A percentile compares a stretch with the other conserved stretches of the same genome.
These are phyloP conservation scores for Diutina catenulata DNA, from an alignment of 1,139 yeast genomes.

Conservation along the genomic window DNA sequence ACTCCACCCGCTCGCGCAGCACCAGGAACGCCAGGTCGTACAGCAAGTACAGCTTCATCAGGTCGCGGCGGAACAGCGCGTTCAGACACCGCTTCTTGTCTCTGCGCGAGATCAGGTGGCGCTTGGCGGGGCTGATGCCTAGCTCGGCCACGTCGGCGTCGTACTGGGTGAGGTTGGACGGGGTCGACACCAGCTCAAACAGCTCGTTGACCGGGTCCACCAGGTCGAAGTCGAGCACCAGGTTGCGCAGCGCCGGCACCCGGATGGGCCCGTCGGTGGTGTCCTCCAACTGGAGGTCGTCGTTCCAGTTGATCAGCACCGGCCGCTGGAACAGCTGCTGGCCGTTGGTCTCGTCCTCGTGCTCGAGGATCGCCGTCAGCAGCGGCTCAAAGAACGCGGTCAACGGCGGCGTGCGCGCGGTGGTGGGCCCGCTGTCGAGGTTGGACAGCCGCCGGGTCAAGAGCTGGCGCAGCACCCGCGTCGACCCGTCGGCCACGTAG, in stretches of 20 bases:
- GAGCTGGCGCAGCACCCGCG: background rate
- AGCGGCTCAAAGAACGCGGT: background rate
- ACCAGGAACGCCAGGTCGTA: constrained; percentile 44
- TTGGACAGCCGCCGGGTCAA: background rate
- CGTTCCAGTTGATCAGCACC: constrained; percentile 28
- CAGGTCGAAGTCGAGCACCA: constrained; percentile 1
- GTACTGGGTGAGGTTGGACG: constrained; percentile 13
- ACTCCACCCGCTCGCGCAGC: constrained; percentile 12
- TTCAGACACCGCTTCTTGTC: background rate
- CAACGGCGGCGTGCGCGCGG: background rate
- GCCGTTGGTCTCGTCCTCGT: too few species aligned
- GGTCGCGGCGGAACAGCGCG: constrained; percentile 15
- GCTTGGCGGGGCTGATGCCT: constrained; percentile 27
- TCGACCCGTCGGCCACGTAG: constrained; percentile 12
- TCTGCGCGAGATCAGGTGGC: background rate
- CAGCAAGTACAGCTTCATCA: constrained; percentile 39
- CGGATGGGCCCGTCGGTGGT: background rate
- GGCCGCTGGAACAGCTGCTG: background rate
- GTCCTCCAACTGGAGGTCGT: constrained; percentile 21
- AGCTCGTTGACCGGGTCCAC: background rate
- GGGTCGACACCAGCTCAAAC: constrained; percentile 4
- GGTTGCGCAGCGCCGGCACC: constrained; percentile 1
- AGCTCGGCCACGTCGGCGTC: constrained; percentile 33
- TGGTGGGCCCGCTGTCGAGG: background rate
- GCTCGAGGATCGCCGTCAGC: background rate